Base-by-base conservation (phyloP, 768 basidiomycete genomes). In the Trametes cinnabarina region DNA sequence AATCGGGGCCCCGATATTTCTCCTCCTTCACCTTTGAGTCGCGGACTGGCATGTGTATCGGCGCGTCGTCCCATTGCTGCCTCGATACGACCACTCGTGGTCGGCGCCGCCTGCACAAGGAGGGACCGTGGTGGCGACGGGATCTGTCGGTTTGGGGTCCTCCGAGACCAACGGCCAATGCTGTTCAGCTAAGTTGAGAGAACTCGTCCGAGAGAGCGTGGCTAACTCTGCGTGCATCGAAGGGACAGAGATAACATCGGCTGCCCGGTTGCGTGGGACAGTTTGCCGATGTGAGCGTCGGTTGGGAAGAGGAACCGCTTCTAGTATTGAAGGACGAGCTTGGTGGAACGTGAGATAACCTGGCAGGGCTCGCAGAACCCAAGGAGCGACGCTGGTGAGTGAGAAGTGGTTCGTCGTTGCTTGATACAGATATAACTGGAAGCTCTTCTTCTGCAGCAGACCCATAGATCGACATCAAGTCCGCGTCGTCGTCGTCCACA, bases 1-100 rank as follows among this genome's bases (percentile, higher is more conserved):
- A 32, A 32, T 32, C 30, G 37, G 9, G 5, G 10, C 9, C 37
- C 49, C 17, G 49, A 56, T 12, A 12, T 44, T 62, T 65, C 10
- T 43, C 39, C 47, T 65, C 61, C 41, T 51, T 62, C 20, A 57
- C 55, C 3, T 57, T 34, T 15, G 47, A n/a, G 8, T 25, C 30
- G 32, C 61, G 60, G 7, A 11, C n/a, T 20, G 15, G 40, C 64
- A 65, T 9, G 37, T 53, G 51, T 62, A 65, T 12, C 35, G 57
- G 11, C 64, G 39, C 5, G 15, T 11, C 5, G 41, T 46, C 9
- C 47, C 58, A 34, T 48, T 57, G 12, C 51, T 46, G 44, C 63
- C 47, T 49, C 40, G 11, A 55, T 19, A 19, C 22, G 23, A 47
- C 63, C 63, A 65, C 0, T 19, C 8, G 22, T 65, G 63, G 1